Evolutionary conservation across 129 eudicot genomes (phyloP).

Genomic region (Artemisia tridentata): DNA sequence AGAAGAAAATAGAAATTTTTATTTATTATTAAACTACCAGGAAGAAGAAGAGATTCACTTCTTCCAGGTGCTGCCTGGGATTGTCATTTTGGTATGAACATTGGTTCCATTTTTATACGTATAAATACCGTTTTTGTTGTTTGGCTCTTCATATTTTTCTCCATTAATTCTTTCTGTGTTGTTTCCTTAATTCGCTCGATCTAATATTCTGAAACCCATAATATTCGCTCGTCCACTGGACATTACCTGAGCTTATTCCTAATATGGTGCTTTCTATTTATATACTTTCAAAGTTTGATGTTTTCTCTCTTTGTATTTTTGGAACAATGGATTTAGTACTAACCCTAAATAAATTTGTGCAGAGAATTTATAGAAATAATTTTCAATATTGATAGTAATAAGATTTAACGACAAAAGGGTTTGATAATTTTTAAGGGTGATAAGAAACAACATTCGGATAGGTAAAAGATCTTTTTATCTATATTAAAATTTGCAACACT

Average conservation of each 20-base stretch:
- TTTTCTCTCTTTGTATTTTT: too few relatives aligned
- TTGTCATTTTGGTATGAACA: slow-evolving; percentile 23
- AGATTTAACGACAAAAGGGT: too few relatives aligned
- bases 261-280: too few relatives aligned
- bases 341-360: too few relatives aligned
- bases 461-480: too few relatives aligned
- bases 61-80: slow-evolving; percentile 51
- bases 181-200: slow-evolving; percentile 32
- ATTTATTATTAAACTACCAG: slow-evolving; percentile 22
- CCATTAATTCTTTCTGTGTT: slow-evolving; percentile 24
- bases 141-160: slow-evolving; percentile 31
- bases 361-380: too few relatives aligned
- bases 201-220: neutral
- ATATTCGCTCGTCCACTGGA: neutral
- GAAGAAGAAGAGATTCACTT: slow-evolving; percentile 39
- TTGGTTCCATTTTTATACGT: slow-evolving; percentile 23
- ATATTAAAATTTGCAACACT: too few relatives aligned
- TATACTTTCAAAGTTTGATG: too few relatives aligned
- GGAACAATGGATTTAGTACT: too few relatives aligned
- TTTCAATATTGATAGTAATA: too few relatives aligned
- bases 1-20: slow-evolving; percentile 11
- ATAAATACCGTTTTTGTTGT: slow-evolving; percentile 16
- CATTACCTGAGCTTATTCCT: neutral
- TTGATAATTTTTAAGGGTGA: too few relatives aligned
- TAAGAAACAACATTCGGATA: too few relatives aligned